Evolutionary conservation across 2,329 filamentous ascomycete genomes (phyloP), one percentile per base, ranked within the genome.

Genomic region (Harringtonia lauricola): DNA sequence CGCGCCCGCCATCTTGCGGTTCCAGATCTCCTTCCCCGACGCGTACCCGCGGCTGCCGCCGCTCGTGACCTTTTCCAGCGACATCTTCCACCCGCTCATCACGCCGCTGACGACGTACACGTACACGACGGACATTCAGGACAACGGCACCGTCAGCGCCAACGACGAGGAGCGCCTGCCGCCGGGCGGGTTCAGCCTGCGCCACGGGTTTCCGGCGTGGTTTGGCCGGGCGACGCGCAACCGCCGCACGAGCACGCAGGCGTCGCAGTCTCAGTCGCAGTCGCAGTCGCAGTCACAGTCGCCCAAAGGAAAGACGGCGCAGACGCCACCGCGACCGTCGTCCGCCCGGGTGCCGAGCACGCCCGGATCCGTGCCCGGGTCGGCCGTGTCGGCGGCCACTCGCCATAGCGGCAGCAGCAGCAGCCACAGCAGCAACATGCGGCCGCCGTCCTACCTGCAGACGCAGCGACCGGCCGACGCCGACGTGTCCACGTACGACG

Each of bases 31-130:
- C 21, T 96, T 96, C 55, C 86, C 89, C 30, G 71, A 83, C 48
- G 72, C 74, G 33, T 95, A 94, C 59, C 90, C 90, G 13, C 66
- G 72, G 41, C 66, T 86, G 18, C 86, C 90, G 41, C 92, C 92
- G 10, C 70, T 89, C 17, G 78, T 98, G 51, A 90, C 83, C 43
- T 95, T 98, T 62, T 76, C 79, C 37, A 94, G 86, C 53, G 90
- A 96, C 59, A 83, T 96, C 52, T 98, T 96, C 61, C 90, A 98
- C 60, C 90, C 90, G 17, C 72, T 98, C 35, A 81, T 96, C 52
- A 88, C 89, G 8, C 89, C 92, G 31, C 72, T 94, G 49, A 95
- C 88, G n/a, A 95, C 87, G 4, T 94, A 95, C 64, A 92, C 86
- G 58, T 94, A 94, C 66, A 84, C 86, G 35, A 88, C 86, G 49